Conservation (phyloP, 2,329 filamentous ascomycete species). For the Ceratocystis harringtonii region DNA sequence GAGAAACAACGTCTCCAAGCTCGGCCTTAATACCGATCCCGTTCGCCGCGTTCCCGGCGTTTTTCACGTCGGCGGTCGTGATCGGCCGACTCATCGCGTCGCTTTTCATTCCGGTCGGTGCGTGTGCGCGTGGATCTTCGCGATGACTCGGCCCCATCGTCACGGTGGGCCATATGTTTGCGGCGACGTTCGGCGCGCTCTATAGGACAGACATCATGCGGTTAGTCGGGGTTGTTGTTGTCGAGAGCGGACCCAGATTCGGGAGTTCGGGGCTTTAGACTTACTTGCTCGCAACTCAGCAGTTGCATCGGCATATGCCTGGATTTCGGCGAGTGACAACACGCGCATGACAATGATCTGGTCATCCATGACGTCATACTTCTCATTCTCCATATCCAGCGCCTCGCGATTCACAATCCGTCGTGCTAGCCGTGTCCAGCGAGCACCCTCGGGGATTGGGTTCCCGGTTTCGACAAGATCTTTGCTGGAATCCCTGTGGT, state of each 20-base stretch:
- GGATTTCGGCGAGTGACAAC: conserved; percentile 75
- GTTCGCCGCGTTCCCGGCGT: conserved; percentile 15
- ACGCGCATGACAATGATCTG: conserved; percentile 88
- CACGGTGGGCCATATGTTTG: neutral
- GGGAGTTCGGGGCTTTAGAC: conserved; percentile 20
- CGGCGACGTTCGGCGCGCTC: neutral
- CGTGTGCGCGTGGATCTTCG: conserved; percentile 19
- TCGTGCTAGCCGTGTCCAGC: conserved; percentile 88
- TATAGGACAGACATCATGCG: neutral
- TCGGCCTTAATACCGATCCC: neutral
- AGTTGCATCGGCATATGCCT: conserved; percentile 70
- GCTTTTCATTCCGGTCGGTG: conserved; percentile 8
- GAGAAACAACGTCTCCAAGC: neutral
- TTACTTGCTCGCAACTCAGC: conserved; percentile 61
- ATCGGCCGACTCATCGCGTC: conserved; percentile 10
- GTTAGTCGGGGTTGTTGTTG: too few relatives aligned
- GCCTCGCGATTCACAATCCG: conserved; percentile 81
- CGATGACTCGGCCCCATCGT: neutral
- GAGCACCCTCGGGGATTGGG: conserved; percentile 61
- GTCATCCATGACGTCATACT: conserved; percentile 82
- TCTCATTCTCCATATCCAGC: conserved; percentile 70
- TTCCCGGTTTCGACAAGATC: conserved; percentile 31
- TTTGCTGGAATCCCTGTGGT: conserved; percentile 67
- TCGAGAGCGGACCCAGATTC: neutral
- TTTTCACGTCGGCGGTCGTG: conserved; percentile 16